phyloP scores from a whole-genome alignment of 305 asterid species.

The Solanum hybrid region DNA sequence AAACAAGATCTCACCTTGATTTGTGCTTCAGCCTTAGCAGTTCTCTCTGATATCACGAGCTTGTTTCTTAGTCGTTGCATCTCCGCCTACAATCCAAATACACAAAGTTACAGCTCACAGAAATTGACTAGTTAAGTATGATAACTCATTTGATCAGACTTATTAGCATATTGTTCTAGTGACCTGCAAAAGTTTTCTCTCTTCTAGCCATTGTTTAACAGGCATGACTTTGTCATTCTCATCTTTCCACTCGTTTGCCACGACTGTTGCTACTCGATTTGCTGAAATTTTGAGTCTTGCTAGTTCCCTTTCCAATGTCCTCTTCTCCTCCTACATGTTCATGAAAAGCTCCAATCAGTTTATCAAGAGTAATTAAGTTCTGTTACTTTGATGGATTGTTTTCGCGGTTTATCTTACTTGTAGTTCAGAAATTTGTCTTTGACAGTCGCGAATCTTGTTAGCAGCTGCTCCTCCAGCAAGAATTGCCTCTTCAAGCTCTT shows the following conservation, averaged over 20 bases:
- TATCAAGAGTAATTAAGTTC: background rate
- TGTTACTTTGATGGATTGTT: background rate
- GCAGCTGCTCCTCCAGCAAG: constrained; percentile 90
- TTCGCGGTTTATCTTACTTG: constrained; percentile 29
- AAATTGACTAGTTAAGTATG: background rate
- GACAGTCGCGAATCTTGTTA: constrained; percentile 61
- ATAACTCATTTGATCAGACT: background rate
- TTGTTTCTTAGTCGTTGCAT: constrained; percentile 76
- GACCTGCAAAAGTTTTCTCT: constrained; percentile 75
- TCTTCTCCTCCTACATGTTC: constrained; percentile 66
- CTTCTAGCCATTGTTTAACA: constrained; percentile 93
- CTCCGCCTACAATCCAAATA: constrained; percentile 48
- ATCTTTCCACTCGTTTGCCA: constrained; percentile 97
- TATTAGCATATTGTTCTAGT: background rate
- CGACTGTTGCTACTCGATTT: constrained; percentile 60
- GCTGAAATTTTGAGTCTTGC: constrained; percentile 81
- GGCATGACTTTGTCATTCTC: constrained; percentile 92
- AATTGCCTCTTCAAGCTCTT: constrained; percentile 86
- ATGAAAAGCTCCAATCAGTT: background rate
- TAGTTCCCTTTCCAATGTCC: constrained; percentile 83
- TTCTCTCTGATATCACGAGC: constrained; percentile 59
- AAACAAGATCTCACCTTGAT: constrained; percentile 37
- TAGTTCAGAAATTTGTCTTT: constrained; percentile 56
- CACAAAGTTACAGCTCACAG: background rate
- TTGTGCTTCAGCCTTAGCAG: constrained; percentile 76